Conservation (phyloP, 495 filamentous ascomycete genomes). For the Parachaetomium inaequale region DNA sequence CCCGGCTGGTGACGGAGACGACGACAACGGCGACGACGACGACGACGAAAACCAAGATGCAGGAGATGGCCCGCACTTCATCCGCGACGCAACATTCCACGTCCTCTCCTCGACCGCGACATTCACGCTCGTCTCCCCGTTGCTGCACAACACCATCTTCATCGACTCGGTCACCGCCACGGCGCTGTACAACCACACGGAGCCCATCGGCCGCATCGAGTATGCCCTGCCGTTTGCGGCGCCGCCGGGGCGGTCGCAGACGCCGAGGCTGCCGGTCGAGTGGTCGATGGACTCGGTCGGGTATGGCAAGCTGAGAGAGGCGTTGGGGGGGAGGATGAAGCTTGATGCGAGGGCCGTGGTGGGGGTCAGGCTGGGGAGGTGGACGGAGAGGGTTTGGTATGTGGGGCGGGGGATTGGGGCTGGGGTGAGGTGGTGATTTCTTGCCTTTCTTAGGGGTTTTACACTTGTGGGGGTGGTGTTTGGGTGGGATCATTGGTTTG, state of each 20-base stretch:
- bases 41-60: slow-evolving; percentile 30
- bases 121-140: slow-evolving; percentile 78
- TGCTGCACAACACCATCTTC: slow-evolving; percentile 64
- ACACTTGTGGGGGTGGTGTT: neutral
- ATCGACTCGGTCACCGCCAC: slow-evolving; percentile 78
- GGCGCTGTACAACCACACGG: slow-evolving; percentile 75
- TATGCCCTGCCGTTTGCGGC: slow-evolving; percentile 73
- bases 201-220: slow-evolving; percentile 69
- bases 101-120: slow-evolving; percentile 80
- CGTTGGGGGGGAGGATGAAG: slow-evolving; percentile 77
- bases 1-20: slow-evolving; percentile 45
- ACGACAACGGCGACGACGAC: neutral
- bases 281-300: slow-evolving; percentile 75
- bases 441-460: neutral
- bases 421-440: slow-evolving; percentile 55
- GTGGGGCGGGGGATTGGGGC: slow-evolving; percentile 71
- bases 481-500: neutral
- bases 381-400: slow-evolving; percentile 66
- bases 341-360: slow-evolving; percentile 75
- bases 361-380: slow-evolving; percentile 66
- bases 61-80: slow-evolving; percentile 59
- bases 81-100: slow-evolving; percentile 82
- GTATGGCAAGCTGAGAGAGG: slow-evolving; percentile 72
- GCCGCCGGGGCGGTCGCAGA: slow-evolving; percentile 65
- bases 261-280: slow-evolving; percentile 75